Base-by-base conservation (phyloP, 2,329 filamentous ascomycete species). In the Fusarium burgessii region DNA sequence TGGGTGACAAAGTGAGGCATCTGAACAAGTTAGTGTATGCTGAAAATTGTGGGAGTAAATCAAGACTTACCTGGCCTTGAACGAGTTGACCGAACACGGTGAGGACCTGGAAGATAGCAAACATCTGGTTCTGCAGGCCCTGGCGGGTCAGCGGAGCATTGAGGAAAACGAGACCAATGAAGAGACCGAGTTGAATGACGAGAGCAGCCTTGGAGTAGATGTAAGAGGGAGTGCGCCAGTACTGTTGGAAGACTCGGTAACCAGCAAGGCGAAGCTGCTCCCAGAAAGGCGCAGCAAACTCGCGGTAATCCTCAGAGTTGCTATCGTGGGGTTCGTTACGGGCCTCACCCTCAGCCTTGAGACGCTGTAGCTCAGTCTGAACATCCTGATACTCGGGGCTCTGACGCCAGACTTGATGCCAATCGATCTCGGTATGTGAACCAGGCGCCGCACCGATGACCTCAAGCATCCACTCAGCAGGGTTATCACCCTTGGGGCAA, bases 221-320 rank as follows among this genome's bases (percentile, higher is more conserved):
- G 83, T 97, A 97, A 4, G 90, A 88, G 0, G 94, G 94, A 0
- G 91, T 95, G 62, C 94, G 92, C 94, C 94, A 97, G 86, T 95
- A 97, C 80, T 97, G 94, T 78, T 95, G 88, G 84, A 97, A 96
- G 36, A 95, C 92, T 75, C 94, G 93, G 66, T 87, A 78, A 15
- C 89, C 86, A 57, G 93, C 92, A 75, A 90, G 85, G 50, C 80
- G 82, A 29, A 95, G 83, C 80, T 97, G 94, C 14, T 84, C 76
- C 33, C 72, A 76, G 77, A 97, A 93, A 0, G 92, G 89, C 6
- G 93, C 92, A 4, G 94, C 94, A 68, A 97, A 97, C 80, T 97
- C 93, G 58, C 89, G 87, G 81, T 90, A 93, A 60, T 79, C 79
- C 50, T 79, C 81, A 27, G 80, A 73, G 51, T 84, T 81, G 8